Percentiles rank a stretch among this genome's conserved stretches.
Conservation (phyloP, 108 stramenopile species). For the Cyclotella cryptica region DNA sequence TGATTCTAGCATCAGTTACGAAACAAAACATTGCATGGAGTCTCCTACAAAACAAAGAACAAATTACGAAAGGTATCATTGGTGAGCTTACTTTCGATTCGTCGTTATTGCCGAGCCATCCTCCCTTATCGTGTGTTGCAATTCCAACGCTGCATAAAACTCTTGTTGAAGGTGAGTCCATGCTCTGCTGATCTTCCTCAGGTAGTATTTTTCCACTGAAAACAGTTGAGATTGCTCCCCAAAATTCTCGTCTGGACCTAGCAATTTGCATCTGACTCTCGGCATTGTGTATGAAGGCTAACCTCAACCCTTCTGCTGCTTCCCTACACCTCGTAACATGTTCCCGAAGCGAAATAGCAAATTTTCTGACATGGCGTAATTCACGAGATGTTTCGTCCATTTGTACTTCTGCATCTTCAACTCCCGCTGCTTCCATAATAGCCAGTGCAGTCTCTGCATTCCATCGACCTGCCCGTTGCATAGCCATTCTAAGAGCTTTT, state of each 20-base stretch:
- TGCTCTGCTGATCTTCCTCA: slow-evolving; percentile 20
- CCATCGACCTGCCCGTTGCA: slow-evolving; percentile 76
- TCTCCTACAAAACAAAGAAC: neutral
- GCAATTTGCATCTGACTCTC: slow-evolving; percentile 29
- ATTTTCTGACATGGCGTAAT: slow-evolving; percentile 73
- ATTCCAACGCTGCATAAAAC: slow-evolving; percentile 56
- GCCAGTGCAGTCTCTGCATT: slow-evolving; percentile 67
- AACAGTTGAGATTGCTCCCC: slow-evolving; percentile 57
- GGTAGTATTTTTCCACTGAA: slow-evolving; percentile 50
- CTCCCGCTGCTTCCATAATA: slow-evolving; percentile 81
- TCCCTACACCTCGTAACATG: slow-evolving; percentile 68
- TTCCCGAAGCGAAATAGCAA: slow-evolving; percentile 77
- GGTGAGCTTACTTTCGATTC: slow-evolving; percentile 13
- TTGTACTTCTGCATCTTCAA: slow-evolving; percentile 76
- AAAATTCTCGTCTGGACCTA: slow-evolving; percentile 54
- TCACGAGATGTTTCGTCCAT: slow-evolving; percentile 85
- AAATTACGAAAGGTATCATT: neutral
- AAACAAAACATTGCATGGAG: neutral
- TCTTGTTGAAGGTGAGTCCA: slow-evolving; percentile 34
- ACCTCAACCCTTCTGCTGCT: slow-evolving; percentile 60
- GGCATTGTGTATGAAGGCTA: slow-evolving; percentile 23
- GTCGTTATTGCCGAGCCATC: slow-evolving; percentile 55
- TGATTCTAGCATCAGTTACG: slow-evolving; percentile 6
- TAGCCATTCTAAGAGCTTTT: slow-evolving; percentile 52
- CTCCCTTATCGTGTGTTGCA: slow-evolving; percentile 55